Evolutionary conservation across 305 asterid genomes (phyloP).

Genomic region (Plantago coronopus): DNA sequence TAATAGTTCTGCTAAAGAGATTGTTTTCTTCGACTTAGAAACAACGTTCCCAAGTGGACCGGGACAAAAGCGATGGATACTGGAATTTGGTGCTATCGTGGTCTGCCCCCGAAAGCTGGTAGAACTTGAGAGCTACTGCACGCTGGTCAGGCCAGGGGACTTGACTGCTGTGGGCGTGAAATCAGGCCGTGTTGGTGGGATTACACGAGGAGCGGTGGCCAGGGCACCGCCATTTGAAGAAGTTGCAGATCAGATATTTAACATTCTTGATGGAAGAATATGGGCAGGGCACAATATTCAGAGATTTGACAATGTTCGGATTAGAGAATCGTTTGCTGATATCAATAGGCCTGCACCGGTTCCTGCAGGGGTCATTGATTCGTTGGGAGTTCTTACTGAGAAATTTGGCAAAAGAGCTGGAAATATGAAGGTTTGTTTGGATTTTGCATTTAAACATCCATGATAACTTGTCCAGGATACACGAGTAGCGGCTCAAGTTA

Average conservation of each 20-base stretch:
- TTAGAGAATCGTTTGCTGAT: constrained; percentile 64
- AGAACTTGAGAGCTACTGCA: constrained; percentile 79
- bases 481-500: no score
- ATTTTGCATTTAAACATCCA: no score
- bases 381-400: constrained; percentile 56
- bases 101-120: constrained; percentile 69
- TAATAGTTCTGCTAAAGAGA: constrained; percentile 29
- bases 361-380: constrained; percentile 72
- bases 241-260: constrained; percentile 66
- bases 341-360: constrained; percentile 52
- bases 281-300: constrained; percentile 97
- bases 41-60: constrained; percentile 53
- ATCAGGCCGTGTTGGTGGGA: constrained; percentile 57
- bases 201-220: constrained; percentile 56
- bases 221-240: constrained; percentile 66
- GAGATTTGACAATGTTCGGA: constrained; percentile 78
- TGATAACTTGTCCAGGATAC: no score
- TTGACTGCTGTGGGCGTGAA: constrained; percentile 46
- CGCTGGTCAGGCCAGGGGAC: constrained; percentile 72
- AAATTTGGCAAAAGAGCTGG: constrained; percentile 93
- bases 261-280: constrained; percentile 70
- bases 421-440: constrained; percentile 72
- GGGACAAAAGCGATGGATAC: constrained; percentile 59
- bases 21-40: constrained; percentile 87
- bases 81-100: constrained; percentile 82